Percentiles rank a stretch among this genome's conserved stretches.
phyloP scores from a whole-genome alignment of 2,329 filamentous ascomycete species.

The Diplodia scrobiculata region DNA sequence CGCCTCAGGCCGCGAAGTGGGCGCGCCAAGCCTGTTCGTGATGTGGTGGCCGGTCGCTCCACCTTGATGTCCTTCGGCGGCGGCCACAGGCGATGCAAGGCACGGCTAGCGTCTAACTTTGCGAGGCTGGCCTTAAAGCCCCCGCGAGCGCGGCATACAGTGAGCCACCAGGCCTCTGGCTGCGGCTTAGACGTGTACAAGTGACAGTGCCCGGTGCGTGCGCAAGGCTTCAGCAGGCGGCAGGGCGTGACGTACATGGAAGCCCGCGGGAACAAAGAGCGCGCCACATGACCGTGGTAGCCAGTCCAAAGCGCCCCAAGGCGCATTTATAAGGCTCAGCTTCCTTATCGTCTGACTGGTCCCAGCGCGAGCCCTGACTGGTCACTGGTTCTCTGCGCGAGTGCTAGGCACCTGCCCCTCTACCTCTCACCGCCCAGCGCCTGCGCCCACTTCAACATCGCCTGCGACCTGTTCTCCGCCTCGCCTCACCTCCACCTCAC shows the following conservation, averaged over 20 bases:
- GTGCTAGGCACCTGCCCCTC: constrained; percentile 23
- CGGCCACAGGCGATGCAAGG: not conserved
- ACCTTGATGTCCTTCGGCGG: not conserved
- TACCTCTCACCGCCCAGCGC: constrained; percentile 24
- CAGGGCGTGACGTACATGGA: constrained; percentile 22
- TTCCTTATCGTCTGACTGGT: constrained; percentile 16
- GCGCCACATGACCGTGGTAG: constrained; percentile 17
- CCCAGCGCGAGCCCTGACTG: not conserved
- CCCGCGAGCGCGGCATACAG: not conserved
- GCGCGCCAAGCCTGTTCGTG: constrained; percentile 2
- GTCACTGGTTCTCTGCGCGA: not conserved
- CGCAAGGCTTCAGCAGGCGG: constrained; percentile 2
- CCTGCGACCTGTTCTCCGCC: constrained; percentile 34
- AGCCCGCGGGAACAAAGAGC: constrained; percentile 23
- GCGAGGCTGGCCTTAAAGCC: not conserved
- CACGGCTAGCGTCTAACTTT: not conserved
- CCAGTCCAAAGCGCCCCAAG: constrained; percentile 3
- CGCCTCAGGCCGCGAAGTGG: constrained; percentile 9
- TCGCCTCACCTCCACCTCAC: constrained; percentile 34
- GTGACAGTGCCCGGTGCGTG: constrained; percentile 18
- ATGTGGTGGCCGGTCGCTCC: constrained; percentile 13
- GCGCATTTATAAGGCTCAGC: constrained; percentile 20
- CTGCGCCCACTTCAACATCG: constrained; percentile 24
- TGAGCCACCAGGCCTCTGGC: not conserved
- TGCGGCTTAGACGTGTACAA: constrained; percentile 1